Evolutionary conservation across 306 rosid species (phyloP).

Genomic region (Castanopsis chinensis): DNA sequence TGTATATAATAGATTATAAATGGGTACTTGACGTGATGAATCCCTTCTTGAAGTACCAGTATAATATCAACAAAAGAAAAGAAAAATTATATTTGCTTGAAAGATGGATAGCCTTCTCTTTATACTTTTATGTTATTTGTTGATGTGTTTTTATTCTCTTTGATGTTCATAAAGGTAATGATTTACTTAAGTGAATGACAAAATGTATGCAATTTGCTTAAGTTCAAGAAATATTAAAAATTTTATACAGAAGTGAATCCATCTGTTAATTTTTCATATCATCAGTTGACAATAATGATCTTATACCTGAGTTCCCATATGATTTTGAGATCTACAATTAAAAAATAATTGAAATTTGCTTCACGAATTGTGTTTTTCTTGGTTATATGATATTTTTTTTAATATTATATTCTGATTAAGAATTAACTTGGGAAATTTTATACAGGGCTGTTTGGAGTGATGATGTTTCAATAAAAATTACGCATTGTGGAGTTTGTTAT

Average conservation of each 20-base stretch:
- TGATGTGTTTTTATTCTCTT: not conserved
- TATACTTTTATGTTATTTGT: not conserved
- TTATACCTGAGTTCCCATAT: not conserved
- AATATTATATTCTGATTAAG: not conserved
- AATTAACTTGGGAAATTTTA: not conserved
- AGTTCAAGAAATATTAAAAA: too few species aligned
- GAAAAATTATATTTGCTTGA: not conserved
- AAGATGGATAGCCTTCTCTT: not conserved
- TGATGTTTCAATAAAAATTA: conserved; percentile 40
- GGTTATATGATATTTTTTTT: not conserved
- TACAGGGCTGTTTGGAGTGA: conserved; percentile 38
- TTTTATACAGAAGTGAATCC: not conserved
- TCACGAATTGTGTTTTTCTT: not conserved
- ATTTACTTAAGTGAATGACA: not conserved
- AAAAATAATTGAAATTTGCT: not conserved
- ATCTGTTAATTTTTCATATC: not conserved
- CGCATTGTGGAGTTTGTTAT: conserved; percentile 50
- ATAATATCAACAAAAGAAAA: not conserved
- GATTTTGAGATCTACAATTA: not conserved
- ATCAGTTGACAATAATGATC: not conserved
- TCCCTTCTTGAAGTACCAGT: not conserved
- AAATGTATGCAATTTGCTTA: too few species aligned
- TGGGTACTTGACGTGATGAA: not conserved
- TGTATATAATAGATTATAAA: not conserved
- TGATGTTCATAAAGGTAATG: not conserved